Evolutionary conservation across 2,329 filamentous ascomycete species (phyloP).

Genomic region (Colletotrichum chrysophilum): DNA sequence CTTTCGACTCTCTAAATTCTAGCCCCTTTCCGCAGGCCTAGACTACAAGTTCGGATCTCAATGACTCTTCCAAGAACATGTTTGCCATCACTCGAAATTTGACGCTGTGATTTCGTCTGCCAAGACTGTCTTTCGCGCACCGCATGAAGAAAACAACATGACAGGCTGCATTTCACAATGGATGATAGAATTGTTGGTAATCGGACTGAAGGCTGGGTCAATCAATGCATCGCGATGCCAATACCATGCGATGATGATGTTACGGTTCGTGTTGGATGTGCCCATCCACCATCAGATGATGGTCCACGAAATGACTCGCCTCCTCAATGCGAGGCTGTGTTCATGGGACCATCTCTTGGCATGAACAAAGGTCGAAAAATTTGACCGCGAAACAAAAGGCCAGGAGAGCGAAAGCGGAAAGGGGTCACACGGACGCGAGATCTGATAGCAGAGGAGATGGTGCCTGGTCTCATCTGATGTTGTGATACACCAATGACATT

Average conservation of each 20-base stretch:
- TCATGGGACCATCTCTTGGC: not conserved
- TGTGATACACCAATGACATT: slow-evolving; percentile 2
- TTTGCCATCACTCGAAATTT: not conserved
- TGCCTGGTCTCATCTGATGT: slow-evolving; percentile 16
- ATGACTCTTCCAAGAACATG: not conserved
- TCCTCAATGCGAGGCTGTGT: not conserved
- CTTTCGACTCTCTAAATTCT: not conserved
- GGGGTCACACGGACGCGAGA: not conserved
- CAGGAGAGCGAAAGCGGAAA: not conserved
- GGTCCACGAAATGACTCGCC: not conserved
- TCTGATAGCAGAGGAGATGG: not conserved
- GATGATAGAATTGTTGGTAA: not conserved
- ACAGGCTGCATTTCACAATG: not conserved
- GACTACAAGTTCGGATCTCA: not conserved
- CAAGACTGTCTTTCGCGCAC: not conserved
- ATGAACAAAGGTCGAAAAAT: not conserved
- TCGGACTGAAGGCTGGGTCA: not conserved
- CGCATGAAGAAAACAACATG: not conserved
- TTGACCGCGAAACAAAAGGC: not conserved
- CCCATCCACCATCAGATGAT: not conserved
- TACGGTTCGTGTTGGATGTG: not conserved
- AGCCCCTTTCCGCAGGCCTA: accelerated
- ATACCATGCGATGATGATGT: not conserved
- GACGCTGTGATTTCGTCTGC: not conserved
- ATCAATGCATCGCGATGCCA: not conserved